Base-by-base conservation (phyloP, 2,329 filamentous ascomycete species). In the Nemania sp. region DNA sequence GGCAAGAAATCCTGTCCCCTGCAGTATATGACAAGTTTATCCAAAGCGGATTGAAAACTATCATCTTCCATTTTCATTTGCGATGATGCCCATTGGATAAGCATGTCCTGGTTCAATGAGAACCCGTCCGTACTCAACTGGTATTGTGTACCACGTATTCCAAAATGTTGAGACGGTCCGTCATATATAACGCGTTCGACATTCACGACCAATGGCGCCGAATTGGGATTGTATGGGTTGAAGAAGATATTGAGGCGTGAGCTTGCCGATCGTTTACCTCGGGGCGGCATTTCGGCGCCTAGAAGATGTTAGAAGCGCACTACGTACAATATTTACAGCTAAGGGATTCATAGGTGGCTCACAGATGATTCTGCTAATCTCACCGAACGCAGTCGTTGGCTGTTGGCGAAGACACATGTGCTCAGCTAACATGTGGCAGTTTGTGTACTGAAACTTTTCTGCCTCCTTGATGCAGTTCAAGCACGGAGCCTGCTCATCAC, bases 401-500 rank as follows among this genome's bases (percentile, higher is more conserved):
- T 64, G 57, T 27, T 64, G 69, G 22, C 74, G 75, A 56, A 73
- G 72, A 66, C 76, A 73, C 26, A 75, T 76, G 62, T 79, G 72
- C 55, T 74, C 62, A 52, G 74, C 75, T 32, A 76, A 60, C 32
- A 69, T 68, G 43, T 75, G 43, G 29, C 67, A 67, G 29, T 45
- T 59, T 4, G 26, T 41, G 45, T 59, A 38, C 51, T 62, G 66
- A 11, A 60, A 35, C 47, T 69, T 77, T 26, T 61, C 66, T 53
- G 74, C 75, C 53, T 74, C 73, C 38, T 66, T 69, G 47, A 62
- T 70, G 70, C 77, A 78, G 58, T 62, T 63, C 53, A 72, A 73
- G 69, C 77, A 79, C 32, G 82, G 82, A 32, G 75, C 75, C 64
- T 83, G 77, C 29, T 79, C 73, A 43, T 83, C 78, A 71, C 81